Evolutionary conservation across 2,329 filamentous ascomycete species (phyloP).

Genomic region (Clathrospora elynae): DNA sequence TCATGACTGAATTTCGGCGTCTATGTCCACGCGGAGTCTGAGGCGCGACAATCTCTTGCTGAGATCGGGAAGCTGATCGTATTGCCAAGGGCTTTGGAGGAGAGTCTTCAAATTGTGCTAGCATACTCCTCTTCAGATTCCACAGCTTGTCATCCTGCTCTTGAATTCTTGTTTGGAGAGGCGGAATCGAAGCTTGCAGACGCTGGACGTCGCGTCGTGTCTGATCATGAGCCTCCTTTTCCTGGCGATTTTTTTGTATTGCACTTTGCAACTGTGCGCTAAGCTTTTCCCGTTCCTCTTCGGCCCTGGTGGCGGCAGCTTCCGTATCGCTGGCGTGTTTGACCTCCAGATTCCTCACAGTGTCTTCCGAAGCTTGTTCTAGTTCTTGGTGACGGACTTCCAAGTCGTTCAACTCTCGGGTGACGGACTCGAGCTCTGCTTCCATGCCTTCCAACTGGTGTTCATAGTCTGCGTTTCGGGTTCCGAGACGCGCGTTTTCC

Average conservation of each 20-base stretch:
- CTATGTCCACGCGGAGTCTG: conserved; percentile 25
- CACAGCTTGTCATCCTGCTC: conserved; percentile 41
- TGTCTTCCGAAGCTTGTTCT: conserved; percentile 24
- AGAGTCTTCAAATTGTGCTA: conserved; percentile 32
- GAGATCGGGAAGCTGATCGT: conserved; percentile 16
- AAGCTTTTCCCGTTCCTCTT: conserved; percentile 22
- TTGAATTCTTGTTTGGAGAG: conserved; percentile 28
- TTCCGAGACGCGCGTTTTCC: conserved; percentile 31
- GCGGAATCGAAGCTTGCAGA: conserved; percentile 22
- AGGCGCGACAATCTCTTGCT: conserved; percentile 15
- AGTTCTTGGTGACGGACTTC: conserved; percentile 28
- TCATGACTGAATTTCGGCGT: conserved; percentile 30
- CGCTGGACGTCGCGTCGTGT: conserved; percentile 20
- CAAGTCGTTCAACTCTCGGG: conserved; percentile 22
- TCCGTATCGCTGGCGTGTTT: conserved; percentile 26
- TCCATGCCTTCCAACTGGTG: conserved; percentile 25
- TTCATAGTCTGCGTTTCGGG: conserved; percentile 24
- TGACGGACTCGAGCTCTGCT: conserved; percentile 21
- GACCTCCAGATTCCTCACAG: conserved; percentile 20
- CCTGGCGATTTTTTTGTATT: conserved; percentile 6
- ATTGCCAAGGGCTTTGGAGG: conserved; percentile 18
- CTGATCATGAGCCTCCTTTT: conserved; percentile 19
- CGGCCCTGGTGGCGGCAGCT: conserved; percentile 16
- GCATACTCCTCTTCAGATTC: conserved; percentile 33
- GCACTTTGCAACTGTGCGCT: conserved; percentile 25